Conservation (phyloP, 305 asterid species). For the Fraxinus latifolia region DNA sequence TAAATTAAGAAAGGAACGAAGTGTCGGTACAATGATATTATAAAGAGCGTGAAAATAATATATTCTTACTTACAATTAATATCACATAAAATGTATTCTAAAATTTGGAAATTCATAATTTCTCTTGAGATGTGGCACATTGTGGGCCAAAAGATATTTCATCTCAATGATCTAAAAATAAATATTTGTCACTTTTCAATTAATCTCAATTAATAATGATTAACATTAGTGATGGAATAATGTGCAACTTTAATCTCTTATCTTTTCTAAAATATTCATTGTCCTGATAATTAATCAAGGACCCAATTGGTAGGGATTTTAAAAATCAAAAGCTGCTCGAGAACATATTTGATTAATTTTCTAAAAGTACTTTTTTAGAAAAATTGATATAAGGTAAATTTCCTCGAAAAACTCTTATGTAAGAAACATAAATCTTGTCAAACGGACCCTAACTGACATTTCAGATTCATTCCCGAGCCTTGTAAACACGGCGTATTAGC, state of each 20-base stretch:
- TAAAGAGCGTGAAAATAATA: not conserved
- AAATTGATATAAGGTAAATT: too few species aligned
- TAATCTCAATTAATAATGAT: not conserved
- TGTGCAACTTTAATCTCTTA: not conserved
- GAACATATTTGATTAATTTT: not conserved
- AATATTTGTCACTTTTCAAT: not conserved
- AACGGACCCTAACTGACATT: not conserved
- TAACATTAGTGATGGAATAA: not conserved
- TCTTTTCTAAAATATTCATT: not conserved
- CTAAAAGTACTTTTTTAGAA: too few species aligned
- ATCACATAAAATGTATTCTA: not conserved
- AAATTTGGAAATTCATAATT: not conserved
- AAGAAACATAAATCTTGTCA: not conserved
- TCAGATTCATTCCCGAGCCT: not conserved
- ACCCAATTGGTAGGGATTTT: not conserved
- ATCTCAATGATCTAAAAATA: not conserved
- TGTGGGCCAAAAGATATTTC: not conserved
- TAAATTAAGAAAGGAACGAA: not conserved
- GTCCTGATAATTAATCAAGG: slow-evolving; percentile 2
- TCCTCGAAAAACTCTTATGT: too few species aligned
- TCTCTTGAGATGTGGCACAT: not conserved
- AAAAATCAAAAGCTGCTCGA: not conserved
- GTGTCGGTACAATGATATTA: not conserved
- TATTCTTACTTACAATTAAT: not conserved
- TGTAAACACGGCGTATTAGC: not conserved